These are phyloP conservation scores for Colletotrichum gloeosporioides DNA, from an alignment of 2,329 filamentous ascomycete genomes.

Conservation along the genomic window DNA sequence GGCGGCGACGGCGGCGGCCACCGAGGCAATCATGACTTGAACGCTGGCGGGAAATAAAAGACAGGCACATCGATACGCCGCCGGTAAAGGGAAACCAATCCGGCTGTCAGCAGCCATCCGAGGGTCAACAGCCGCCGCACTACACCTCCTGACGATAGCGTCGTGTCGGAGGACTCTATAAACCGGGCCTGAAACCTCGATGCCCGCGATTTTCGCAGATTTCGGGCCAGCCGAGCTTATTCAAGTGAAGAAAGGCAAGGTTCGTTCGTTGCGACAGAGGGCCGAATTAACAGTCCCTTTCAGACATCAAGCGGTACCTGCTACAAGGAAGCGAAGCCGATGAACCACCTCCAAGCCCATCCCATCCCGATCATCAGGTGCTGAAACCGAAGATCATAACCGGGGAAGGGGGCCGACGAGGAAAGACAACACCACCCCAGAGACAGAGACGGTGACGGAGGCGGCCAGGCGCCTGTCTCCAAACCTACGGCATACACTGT, in stretches of 20 bases:
- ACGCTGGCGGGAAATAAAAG: neutral
- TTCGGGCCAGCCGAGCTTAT: neutral
- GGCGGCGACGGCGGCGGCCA: neutral
- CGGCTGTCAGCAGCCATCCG: neutral
- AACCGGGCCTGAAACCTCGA: neutral
- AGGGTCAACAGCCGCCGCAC: neutral
- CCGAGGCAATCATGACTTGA: neutral
- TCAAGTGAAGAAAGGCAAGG: neutral
- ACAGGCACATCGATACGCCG: neutral
- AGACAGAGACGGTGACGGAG: neutral
- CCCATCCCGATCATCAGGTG: slow-evolving; percentile 9
- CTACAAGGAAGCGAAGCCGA: neutral
- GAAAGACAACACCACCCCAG: neutral
- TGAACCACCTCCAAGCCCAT: slow-evolving; percentile 5
- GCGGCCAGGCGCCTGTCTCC: neutral
- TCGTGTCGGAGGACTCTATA: neutral
- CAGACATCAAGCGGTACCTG: neutral
- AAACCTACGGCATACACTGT: neutral
- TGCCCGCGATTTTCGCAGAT: neutral
- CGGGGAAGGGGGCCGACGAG: neutral
- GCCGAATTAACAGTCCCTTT: neutral
- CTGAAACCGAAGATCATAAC: slow-evolving; percentile 18
- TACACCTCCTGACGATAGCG: slow-evolving; percentile 12
- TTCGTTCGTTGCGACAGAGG: neutral
- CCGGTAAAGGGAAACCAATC: neutral